Evolutionary conservation across 2,329 filamentous ascomycete species (phyloP), one percentile per base, ranked within the genome.

Genomic region (Drechslerella dactyloides): DNA sequence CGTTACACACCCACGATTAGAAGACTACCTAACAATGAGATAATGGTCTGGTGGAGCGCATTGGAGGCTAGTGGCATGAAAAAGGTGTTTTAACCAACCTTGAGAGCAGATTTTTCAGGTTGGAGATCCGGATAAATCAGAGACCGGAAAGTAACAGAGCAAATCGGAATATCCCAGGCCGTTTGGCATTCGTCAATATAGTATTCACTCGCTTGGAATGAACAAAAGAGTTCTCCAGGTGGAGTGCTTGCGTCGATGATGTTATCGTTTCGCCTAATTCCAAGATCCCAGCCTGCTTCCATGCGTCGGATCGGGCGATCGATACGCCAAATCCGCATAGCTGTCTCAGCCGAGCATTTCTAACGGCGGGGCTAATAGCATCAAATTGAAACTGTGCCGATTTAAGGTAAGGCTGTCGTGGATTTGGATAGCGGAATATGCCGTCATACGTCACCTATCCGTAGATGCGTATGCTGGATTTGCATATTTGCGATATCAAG

Each of bases 251-350:
- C 37, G 13, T 42, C 37, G n/a, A 42, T 42, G 37, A 42, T 42
- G 37, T 42, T 42, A 42, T 42, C 13, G 13, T 42, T 17, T 15
- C 37, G n/a, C 13, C 37, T 17, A 42, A 17, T 42, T 42, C n/a
- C 37, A 42, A 42, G 37, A 58, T 44, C 27, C 21, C 46, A 33
- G 37, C 40, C 51, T 51, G 27, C 10, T 37, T 40, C 35, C 19
- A 21, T 42, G 33, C 23, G 37, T 42, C 37, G n/a, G 27, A 42
- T 42, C 37, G 37, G 37, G 11, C 37, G 37, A 42, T 42, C 37
- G 37, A 42, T 42, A 42, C 15, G 4, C 37, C 37, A 13, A 42
- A 42, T 42, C n/a, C 37, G 37, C n/a, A 17, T 13, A 42, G 37
- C 37, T 6, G 13, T 42, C 13, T 42, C 37, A 42, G 37, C 37